A percentile compares a stretch with the other conserved stretches of the same genome.
phyloP scores from a whole-genome alignment of 2,329 filamentous ascomycete species.

The Pestalotiopsis sp. region DNA sequence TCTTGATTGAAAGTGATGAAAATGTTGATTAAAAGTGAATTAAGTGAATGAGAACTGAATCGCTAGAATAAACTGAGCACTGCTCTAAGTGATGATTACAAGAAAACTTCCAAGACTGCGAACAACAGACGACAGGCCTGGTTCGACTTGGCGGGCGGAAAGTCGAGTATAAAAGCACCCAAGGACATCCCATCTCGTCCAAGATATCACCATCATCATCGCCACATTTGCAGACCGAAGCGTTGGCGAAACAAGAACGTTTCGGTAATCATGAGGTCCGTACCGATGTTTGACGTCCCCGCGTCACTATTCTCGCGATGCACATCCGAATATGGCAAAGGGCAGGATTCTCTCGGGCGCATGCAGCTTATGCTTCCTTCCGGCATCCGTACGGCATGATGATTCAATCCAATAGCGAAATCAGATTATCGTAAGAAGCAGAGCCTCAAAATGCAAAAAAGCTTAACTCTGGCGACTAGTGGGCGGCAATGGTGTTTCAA shows the following conservation, averaged over 20 bases:
- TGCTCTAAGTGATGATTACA: conserved; percentile 2
- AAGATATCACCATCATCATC: not conserved
- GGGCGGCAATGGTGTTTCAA: not conserved
- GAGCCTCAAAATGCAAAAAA: not conserved
- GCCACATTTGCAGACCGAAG: not conserved
- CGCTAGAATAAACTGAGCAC: conserved; percentile 1
- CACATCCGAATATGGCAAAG: not conserved
- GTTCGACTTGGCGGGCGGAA: conserved; percentile 1
- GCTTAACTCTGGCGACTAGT: not conserved
- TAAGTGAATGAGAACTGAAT: not conserved
- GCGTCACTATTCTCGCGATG: not conserved
- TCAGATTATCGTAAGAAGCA: not conserved
- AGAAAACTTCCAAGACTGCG: no score
- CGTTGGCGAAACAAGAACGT: not conserved
- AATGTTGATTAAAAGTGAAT: not conserved
- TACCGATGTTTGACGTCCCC: not conserved
- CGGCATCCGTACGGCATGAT: not conserved
- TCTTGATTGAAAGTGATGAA: not conserved
- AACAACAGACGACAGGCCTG: not conserved
- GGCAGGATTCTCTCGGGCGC: not conserved
- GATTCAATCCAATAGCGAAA: not conserved
- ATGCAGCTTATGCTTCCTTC: not conserved
- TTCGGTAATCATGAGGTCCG: not conserved
- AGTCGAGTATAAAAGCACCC: not conserved
- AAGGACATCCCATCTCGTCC: not conserved